phyloP scores from a whole-genome alignment of 169 alveolate species.

The Theileria luwenshuni region DNA sequence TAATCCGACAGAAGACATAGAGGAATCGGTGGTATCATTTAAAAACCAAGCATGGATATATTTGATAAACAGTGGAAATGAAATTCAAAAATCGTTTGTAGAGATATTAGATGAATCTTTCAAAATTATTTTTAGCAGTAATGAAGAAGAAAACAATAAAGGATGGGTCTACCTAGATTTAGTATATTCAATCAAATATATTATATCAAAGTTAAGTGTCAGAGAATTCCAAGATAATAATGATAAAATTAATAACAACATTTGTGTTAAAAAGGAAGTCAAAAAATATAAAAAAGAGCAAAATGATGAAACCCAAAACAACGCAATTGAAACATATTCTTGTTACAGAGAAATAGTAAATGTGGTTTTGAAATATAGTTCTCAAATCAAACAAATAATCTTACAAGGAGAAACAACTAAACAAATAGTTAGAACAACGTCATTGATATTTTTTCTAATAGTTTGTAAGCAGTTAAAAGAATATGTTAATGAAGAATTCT shows the following conservation, averaged over 20 bases:
- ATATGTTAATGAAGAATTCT: neutral
- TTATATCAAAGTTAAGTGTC: neutral
- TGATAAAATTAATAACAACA: neutral
- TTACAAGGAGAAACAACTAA: too few relatives aligned
- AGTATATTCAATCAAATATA: neutral
- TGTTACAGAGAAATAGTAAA: neutral
- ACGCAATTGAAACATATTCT: neutral
- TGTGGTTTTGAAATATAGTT: too few relatives aligned
- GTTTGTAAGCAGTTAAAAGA: neutral
- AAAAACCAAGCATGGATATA: slow-evolving; percentile 12
- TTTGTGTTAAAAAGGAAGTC: neutral
- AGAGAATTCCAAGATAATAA: neutral
- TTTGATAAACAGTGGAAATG: neutral
- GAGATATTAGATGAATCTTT: neutral
- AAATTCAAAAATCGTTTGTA: neutral
- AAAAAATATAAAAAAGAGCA: neutral
- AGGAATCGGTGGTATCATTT: neutral
- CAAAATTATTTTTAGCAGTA: too few relatives aligned
- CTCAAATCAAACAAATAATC: too few relatives aligned
- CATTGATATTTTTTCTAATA: neutral
- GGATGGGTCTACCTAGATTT: neutral
- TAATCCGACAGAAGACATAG: neutral
- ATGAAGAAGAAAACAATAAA: neutral
- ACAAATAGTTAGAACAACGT: too few relatives aligned
- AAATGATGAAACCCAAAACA: neutral